Evolutionary conservation across 176 grass and related monocot species (phyloP).

Genomic region (Elymus sibiricus): DNA sequence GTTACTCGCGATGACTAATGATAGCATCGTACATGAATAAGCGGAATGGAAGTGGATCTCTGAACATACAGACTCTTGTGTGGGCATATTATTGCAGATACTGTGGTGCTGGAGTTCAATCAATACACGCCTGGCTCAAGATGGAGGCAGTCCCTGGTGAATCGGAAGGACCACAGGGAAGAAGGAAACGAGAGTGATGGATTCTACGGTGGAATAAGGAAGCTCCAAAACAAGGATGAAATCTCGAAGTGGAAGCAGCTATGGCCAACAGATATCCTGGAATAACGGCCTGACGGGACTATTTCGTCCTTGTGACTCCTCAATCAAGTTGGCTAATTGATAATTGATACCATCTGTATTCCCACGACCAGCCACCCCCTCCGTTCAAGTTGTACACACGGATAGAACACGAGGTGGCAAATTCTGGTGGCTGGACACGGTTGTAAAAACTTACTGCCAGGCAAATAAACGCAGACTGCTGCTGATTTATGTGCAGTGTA

Average conservation of each 20-base stretch:
- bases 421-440: slow-evolving; percentile 40
- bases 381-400: slow-evolving; percentile 8
- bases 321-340: slow-evolving; percentile 24
- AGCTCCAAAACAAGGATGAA: slow-evolving; percentile 62
- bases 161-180: slow-evolving; percentile 70
- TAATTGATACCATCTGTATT: slow-evolving; percentile 20
- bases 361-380: neutral
- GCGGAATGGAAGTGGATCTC: neutral
- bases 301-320: neutral
- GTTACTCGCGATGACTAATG: neutral
- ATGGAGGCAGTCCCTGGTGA: slow-evolving; percentile 72
- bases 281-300: slow-evolving; percentile 40
- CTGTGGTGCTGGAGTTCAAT: slow-evolving; percentile 77
- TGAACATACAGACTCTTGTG: neutral
- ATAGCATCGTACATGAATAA: neutral
- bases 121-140: slow-evolving; percentile 88
- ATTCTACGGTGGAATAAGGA: slow-evolving; percentile 90
- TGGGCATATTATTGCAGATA: slow-evolving; percentile 40
- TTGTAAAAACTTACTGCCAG: slow-evolving; percentile 29
- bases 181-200: slow-evolving; percentile 84
- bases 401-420: slow-evolving; percentile 29
- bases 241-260: slow-evolving; percentile 78
- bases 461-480: slow-evolving; percentile 2
- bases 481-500: slow-evolving; percentile 18
- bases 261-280: slow-evolving; percentile 82